Base-by-base conservation (phyloP, 305 asterid species). In the Fraxinus xanthoxyloides region DNA sequence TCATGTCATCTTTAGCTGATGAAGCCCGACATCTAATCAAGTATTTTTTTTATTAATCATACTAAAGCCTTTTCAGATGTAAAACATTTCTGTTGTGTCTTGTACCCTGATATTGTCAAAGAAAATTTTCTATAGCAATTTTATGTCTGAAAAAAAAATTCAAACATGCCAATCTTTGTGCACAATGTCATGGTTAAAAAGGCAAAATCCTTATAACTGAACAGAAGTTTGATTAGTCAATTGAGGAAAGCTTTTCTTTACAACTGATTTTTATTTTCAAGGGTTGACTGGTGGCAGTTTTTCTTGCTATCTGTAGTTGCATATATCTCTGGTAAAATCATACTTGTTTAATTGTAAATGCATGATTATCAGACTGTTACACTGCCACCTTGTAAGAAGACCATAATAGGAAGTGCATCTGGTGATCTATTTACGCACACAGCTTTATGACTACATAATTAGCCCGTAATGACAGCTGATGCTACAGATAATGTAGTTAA, bases 301-400 rank as follows among this genome's bases (percentile, higher is more conserved):
- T 77, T 59, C 79, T 69, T 67, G 75, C 51, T 81, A 73, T 35
- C 72, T 67, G 80, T 81, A 77, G 81, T 63, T 74, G 59, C 85
- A 81, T 19, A 3, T 70, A 43, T 26, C 32, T 77, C 74, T 46
- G 35, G 81, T 69, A 59, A 78, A 76, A 76, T 76, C 26, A 13
- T n/a, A 43, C 65, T 48, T 26, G 67, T 26, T 48, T 30, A 32
- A 70, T 70, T 15, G 43, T 7, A 70, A 32, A n/a, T 0, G 4
- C 13, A 2, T 31, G 76, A 70, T 70, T 31, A 32, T 17, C 76
- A 2, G 19, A 70, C 46, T 17, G 12, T 17, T 6, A 13, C 6
- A 8, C 75, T 31, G 10, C 40, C 75, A 31, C 75, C 23, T 13
- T 13, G 12, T 6, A 70, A 70, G 10, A 70, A 31, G 76, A 17